Evolutionary conservation across 345 rosid genomes (phyloP), one percentile per base, ranked within the genome.

Genomic region (Populus tremula): DNA sequence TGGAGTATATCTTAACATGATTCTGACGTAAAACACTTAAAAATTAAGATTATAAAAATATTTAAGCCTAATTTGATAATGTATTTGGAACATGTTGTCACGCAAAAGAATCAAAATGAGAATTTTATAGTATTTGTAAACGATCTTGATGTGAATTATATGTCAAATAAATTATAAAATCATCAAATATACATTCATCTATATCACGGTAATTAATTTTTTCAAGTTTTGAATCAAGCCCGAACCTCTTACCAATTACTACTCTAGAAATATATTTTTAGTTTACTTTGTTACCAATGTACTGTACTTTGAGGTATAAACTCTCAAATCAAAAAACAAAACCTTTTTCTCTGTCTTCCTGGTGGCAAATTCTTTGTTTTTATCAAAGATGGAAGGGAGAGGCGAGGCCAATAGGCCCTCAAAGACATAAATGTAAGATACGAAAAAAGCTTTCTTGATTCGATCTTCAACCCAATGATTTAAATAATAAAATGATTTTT

Each of bases 381-480:
- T 47, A 12, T 47, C 53, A 5, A 47, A 47, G 53, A 18, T 71
- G 64, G 80, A 67, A 14, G 23, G 31, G 72, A 69, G 83, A 77
- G 70, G 27, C 27, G 27, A 27, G 27, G 67, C 62, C 38, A 33
- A 39, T 49, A 56, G 67, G 49, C 17, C 76, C 75, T 80, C 56
- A 68, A 78, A 71, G 76, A 76, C 31, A 68, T 61, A 64, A 27
- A 76, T 78, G 62, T 54, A 25, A 80, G 84, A 82, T 84, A 80
- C 83, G 83, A 41, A 71, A 86, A 78, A 70, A 67, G 65, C 81
- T 78, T 80, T 82, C 31, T 80, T 67, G 87, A 86, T 84, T 82
- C 81, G 84, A 80, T 82, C 76, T 77, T 78, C 41, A 38, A 80
- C 25, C 75, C 80, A 76, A 83, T 81, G 74, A 84, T 81, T 84